These are phyloP conservation scores for Talaromyces rugulosus DNA, from an alignment of 2,329 filamentous ascomycete genomes.

Conservation along the genomic window DNA sequence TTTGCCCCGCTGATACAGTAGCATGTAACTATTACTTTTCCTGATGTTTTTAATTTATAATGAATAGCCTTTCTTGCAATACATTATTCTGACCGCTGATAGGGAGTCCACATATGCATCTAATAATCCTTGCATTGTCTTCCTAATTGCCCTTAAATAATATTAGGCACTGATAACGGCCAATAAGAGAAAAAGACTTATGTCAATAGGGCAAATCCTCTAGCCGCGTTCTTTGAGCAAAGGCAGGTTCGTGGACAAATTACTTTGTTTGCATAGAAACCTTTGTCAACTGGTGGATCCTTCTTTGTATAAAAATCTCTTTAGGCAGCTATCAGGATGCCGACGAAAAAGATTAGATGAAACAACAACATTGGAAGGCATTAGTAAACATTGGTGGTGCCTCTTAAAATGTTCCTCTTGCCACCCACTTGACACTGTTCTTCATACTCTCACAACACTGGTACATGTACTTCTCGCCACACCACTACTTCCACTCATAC, in stretches of 20 bases:
- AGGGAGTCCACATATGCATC: neutral
- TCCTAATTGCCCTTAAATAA: neutral
- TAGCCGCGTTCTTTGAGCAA: neutral
- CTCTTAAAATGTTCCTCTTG: neutral
- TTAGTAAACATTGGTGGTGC: neutral
- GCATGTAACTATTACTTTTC: neutral
- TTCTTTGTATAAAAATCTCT: neutral
- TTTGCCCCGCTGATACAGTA: neutral
- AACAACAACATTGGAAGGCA: no score
- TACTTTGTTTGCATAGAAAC: neutral
- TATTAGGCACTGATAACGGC: neutral
- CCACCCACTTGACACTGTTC: neutral
- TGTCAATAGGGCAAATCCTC: neutral
- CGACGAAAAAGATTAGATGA: neutral
- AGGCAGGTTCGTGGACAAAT: neutral
- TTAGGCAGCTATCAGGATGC: neutral
- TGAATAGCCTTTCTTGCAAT: neutral
- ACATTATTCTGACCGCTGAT: neutral
- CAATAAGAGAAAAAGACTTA: neutral
- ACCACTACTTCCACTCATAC: neutral
- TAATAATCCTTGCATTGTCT: no score
- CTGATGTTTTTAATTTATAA: neutral
- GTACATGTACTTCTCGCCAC: neutral
- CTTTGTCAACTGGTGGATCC: neutral
- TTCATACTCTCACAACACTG: neutral